Conservation (phyloP, 1,284 basidiomycete species). For the Spongispora temasekensis region DNA sequence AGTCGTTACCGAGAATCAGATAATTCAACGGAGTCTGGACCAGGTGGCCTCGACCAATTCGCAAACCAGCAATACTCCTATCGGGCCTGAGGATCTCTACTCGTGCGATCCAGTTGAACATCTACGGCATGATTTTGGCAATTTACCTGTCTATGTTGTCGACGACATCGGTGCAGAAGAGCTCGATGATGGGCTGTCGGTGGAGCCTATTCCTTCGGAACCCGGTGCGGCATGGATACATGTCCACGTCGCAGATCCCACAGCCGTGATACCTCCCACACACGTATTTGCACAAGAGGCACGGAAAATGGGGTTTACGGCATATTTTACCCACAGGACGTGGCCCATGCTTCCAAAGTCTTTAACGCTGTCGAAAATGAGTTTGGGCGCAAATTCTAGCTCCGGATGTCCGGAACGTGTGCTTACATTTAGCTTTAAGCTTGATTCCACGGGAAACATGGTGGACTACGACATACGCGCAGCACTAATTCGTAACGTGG, state of each 20-base stretch:
- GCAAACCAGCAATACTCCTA: slow-evolving; percentile 23
- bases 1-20: slow-evolving; percentile 34
- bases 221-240: slow-evolving; percentile 81
- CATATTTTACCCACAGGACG: slow-evolving; percentile 68
- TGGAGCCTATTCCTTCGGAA: slow-evolving; percentile 64
- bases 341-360: slow-evolving; percentile 69
- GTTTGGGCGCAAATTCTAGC: slow-evolving; percentile 50
- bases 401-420: slow-evolving; percentile 51
- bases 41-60: slow-evolving; percentile 4
- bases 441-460: slow-evolving; percentile 68
- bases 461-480: slow-evolving; percentile 72
- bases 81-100: slow-evolving; percentile 62
- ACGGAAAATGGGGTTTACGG: slow-evolving; percentile 47
- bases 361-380: slow-evolving; percentile 51
- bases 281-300: slow-evolving; percentile 65
- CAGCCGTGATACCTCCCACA: slow-evolving; percentile 71
- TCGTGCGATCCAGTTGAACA: slow-evolving; percentile 58
- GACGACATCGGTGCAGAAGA: slow-evolving; percentile 85
- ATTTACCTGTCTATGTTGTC: slow-evolving; percentile 85
- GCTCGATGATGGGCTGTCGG: slow-evolving; percentile 92
- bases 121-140: slow-evolving; percentile 84
- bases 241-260: slow-evolving; percentile 93
- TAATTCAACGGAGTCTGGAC: slow-evolving; percentile 36
- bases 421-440: slow-evolving; percentile 81
- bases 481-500: slow-evolving; percentile 72